These are phyloP conservation scores for Tetrahymena malaccensis DNA, from an alignment of 73 alveolate species.

Conservation along the genomic window DNA sequence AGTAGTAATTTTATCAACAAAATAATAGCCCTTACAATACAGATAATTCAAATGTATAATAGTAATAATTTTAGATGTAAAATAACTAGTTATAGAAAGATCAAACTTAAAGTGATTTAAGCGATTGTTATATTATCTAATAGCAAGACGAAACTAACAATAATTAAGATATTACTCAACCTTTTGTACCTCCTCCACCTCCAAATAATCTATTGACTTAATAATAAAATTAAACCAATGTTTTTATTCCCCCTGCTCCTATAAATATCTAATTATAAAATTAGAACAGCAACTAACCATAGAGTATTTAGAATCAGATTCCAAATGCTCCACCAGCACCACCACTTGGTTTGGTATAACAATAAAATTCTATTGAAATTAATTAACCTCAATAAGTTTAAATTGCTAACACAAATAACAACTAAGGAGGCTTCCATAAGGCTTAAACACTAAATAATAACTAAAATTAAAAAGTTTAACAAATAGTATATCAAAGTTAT, in stretches of 20 bases:
- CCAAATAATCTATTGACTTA: background rate
- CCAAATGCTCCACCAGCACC: background rate
- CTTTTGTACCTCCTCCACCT: background rate
- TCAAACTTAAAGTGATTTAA: background rate
- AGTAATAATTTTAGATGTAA: background rate
- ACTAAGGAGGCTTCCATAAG: background rate
- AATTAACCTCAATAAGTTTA: background rate
- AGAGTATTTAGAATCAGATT: background rate
- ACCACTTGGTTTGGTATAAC: background rate
- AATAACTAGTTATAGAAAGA: background rate
- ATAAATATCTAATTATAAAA: too few species aligned
- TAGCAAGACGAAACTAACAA: background rate
- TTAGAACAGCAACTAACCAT: background rate
- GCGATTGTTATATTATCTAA: background rate
- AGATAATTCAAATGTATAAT: background rate
- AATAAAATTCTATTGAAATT: background rate
- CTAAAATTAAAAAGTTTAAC: background rate
- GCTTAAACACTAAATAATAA: background rate
- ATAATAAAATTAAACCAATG: too few species aligned
- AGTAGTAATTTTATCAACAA: background rate
- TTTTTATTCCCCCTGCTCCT: background rate
- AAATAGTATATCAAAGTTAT: background rate
- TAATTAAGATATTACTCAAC: background rate
- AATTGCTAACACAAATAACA: background rate
- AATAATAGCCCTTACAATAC: background rate